phyloP scores from a whole-genome alignment of 768 basidiomycete genomes.

The Erythrobasidium yunnanense region DNA sequence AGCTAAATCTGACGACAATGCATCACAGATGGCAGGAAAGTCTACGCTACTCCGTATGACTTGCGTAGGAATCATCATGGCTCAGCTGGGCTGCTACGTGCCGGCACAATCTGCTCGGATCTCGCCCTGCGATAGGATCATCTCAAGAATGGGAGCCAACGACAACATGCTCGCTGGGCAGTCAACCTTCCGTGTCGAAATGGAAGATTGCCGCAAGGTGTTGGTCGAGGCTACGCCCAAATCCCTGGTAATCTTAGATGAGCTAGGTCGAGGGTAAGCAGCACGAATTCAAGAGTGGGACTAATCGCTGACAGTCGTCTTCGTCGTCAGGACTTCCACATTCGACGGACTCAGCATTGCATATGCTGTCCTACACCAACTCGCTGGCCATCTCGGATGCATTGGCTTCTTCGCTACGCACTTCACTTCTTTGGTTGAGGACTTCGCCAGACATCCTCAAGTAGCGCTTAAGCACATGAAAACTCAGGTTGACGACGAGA shows the following conservation, averaged over 20 bases:
- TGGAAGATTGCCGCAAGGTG: slow-evolving; percentile 57
- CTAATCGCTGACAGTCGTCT: too few relatives aligned
- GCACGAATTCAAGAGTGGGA: neutral
- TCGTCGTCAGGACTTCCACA: slow-evolving; percentile 92
- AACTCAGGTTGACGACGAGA: slow-evolving; percentile 83
- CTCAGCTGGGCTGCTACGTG: slow-evolving; percentile 89
- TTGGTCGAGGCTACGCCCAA: slow-evolving; percentile 72
- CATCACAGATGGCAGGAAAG: slow-evolving; percentile 39
- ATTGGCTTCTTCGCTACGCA: slow-evolving; percentile 96
- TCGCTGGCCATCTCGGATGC: slow-evolving; percentile 83
- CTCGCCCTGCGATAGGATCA: slow-evolving; percentile 78
- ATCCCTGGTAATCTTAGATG: slow-evolving; percentile 88
- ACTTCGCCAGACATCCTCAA: slow-evolving; percentile 50
- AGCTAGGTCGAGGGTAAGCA: slow-evolving; percentile 8
- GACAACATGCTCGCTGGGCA: slow-evolving; percentile 41
- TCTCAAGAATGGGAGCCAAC: slow-evolving; percentile 87
- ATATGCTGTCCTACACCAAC: slow-evolving; percentile 81
- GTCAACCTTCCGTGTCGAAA: slow-evolving; percentile 86
- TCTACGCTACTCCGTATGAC: slow-evolving; percentile 82
- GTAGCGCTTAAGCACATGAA: slow-evolving; percentile 93
- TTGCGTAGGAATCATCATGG: slow-evolving; percentile 74
- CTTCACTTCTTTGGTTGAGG: slow-evolving; percentile 88
- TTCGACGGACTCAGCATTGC: slow-evolving; percentile 99
- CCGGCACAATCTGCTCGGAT: slow-evolving; percentile 73
- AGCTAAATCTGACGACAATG: neutral